Conservation (phyloP, 768 basidiomycete genomes). For the Butyriboletus loyo region DNA sequence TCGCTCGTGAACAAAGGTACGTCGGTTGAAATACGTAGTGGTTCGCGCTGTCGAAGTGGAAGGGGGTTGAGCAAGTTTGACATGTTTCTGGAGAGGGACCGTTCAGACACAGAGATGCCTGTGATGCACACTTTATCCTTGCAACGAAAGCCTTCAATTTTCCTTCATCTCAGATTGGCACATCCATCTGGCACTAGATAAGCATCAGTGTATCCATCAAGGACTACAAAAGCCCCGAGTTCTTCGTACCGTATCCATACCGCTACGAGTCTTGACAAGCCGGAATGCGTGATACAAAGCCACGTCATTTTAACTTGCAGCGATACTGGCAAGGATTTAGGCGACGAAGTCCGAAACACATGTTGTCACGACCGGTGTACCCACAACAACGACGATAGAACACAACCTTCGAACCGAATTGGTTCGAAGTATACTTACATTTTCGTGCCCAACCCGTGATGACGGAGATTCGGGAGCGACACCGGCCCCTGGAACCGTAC, state of each 20-base stretch:
- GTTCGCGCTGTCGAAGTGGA: conserved; percentile 11
- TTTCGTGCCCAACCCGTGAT: background rate
- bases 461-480: background rate
- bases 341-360: background rate
- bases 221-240: background rate
- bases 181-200: background rate
- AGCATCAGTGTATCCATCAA: conserved; percentile 7
- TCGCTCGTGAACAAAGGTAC: conserved; percentile 34
- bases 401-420: background rate
- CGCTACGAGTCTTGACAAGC: background rate
- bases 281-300: background rate
- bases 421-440: background rate
- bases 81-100: conserved; percentile 8
- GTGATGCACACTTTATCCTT: conserved; percentile 7
- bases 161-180: background rate
- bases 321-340: background rate
- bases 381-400: background rate
- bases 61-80: background rate
- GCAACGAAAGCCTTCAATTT: background rate
- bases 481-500: background rate
- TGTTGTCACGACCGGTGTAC: background rate
- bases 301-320: background rate
- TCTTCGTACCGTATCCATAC: background rate
- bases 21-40: conserved; percentile 33
- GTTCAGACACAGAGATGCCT: background rate